Conservation (phyloP, 352 stramenopile species). For the Globisporangium canariense region DNA sequence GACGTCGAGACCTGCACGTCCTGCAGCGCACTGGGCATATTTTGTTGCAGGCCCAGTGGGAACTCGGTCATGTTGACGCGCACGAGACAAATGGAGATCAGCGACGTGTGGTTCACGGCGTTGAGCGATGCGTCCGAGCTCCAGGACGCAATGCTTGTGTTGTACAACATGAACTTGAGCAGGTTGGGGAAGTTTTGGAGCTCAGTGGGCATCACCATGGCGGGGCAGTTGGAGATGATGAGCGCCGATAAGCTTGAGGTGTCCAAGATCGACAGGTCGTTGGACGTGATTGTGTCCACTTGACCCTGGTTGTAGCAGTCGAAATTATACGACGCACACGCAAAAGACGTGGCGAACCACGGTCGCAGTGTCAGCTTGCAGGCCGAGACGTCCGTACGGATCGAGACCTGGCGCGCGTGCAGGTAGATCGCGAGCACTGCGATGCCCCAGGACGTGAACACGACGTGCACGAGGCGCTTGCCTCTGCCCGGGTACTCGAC, state of each 20-base stretch:
- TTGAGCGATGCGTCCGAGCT: conserved; percentile 23
- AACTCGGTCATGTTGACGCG: conserved; percentile 20
- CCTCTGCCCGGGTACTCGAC: conserved; percentile 10
- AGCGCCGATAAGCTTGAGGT: conserved; percentile 23
- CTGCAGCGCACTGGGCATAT: conserved; percentile 10
- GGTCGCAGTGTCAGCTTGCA: conserved; percentile 31
- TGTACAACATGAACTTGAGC: conserved; percentile 36
- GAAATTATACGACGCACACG: conserved; percentile 34
- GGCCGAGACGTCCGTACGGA: conserved; percentile 16
- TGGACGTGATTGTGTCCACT: conserved; percentile 20
- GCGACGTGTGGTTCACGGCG: conserved; percentile 14
- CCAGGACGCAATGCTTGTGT: conserved; percentile 30
- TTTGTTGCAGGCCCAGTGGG: conserved; percentile 12
- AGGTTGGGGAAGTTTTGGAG: conserved; percentile 29
- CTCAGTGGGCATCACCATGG: conserved; percentile 21
- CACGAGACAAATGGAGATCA: conserved; percentile 17
- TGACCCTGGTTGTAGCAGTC: conserved; percentile 28
- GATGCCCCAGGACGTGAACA: conserved; percentile 32
- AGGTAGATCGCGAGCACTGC: conserved; percentile 31
- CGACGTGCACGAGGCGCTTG: conserved; percentile 27
- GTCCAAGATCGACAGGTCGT: conserved; percentile 23
- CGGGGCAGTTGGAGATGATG: conserved; percentile 31
- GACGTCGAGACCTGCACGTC: conserved; percentile 17
- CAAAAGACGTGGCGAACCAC: conserved; percentile 30
- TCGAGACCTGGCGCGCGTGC: conserved; percentile 24